phyloP scores from a whole-genome alignment of 495 filamentous ascomycete species.

The Aspergillus ellipticus region DNA sequence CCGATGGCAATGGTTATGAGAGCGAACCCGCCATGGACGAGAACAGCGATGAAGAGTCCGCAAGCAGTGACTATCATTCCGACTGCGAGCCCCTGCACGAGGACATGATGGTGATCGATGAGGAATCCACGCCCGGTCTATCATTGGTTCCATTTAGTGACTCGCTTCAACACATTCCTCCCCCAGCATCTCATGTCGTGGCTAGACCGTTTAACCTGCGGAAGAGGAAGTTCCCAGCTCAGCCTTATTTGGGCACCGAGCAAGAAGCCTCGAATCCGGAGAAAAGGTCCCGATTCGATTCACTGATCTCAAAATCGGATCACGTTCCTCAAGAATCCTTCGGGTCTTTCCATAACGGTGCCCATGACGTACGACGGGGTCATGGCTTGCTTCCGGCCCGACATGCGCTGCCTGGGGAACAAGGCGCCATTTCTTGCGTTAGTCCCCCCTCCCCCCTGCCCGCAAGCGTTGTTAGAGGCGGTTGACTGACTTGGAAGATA shows the following conservation, averaged over 20 bases:
- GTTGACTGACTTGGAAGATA: background rate
- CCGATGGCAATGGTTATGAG: background rate
- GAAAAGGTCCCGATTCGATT: constrained; percentile 12
- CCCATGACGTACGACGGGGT: background rate
- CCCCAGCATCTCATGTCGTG: background rate
- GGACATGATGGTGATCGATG: constrained; percentile 1
- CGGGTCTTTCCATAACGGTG: background rate
- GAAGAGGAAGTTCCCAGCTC: constrained; percentile 27
- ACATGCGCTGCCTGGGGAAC: background rate
- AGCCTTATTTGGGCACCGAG: background rate
- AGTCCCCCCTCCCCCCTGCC: background rate
- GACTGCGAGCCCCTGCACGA: constrained; percentile 9
- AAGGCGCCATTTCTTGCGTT: constrained; percentile 4
- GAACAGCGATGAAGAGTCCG: constrained; percentile 10
- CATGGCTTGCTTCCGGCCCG: background rate
- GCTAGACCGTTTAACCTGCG: constrained; percentile 8
- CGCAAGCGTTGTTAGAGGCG: background rate
- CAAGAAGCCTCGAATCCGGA: background rate
- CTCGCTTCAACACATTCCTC: background rate
- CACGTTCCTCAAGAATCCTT: background rate
- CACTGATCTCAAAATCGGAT: background rate
- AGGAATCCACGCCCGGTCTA: background rate
- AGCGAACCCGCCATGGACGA: constrained; percentile 8
- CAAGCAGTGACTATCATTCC: constrained; percentile 8
- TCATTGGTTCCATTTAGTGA: background rate